These are phyloP conservation scores for Globisporangium irregulare DNA, from an alignment of 352 stramenopile genomes.

Conservation along the genomic window DNA sequence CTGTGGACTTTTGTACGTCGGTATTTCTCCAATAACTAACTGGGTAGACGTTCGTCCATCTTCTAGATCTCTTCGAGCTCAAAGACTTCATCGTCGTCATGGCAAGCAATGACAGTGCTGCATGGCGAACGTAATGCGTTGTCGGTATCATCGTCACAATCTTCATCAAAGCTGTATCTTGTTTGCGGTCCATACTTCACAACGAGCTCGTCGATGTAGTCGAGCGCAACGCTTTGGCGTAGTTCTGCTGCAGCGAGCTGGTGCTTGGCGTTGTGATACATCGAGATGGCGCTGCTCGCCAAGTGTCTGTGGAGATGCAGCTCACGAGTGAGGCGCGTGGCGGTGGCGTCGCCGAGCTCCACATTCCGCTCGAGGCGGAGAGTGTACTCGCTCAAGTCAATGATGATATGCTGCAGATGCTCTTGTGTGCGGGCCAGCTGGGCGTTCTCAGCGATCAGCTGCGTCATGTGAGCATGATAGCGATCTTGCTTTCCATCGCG, in stretches of 20 bases:
- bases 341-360: not conserved
- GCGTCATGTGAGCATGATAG: not conserved
- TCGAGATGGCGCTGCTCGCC: not conserved
- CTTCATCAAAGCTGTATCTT: not conserved
- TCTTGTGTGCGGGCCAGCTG: slow-evolving; percentile 2
- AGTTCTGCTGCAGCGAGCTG: not conserved
- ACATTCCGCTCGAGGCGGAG: slow-evolving; percentile 1
- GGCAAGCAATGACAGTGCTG: not conserved
- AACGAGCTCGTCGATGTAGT: slow-evolving; percentile 9
- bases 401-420: not conserved
- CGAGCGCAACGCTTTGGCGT: slow-evolving; percentile 3
- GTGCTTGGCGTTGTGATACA: slow-evolving; percentile 11
- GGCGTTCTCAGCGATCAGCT: not conserved
- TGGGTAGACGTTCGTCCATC: not conserved
- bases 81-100: not conserved
- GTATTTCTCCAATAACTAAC: not conserved
- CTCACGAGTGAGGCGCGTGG: not conserved
- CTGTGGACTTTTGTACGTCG: not conserved
- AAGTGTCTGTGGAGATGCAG: slow-evolving; percentile 2
- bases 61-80: not conserved
- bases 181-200: slow-evolving; percentile 2
- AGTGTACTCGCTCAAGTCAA: not conserved
- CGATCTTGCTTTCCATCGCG: not conserved
- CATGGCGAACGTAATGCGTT: not conserved
- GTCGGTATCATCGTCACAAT: not conserved